Base-by-base conservation (phyloP, 2,329 filamentous ascomycete species). In the Calonectria naviculata region DNA sequence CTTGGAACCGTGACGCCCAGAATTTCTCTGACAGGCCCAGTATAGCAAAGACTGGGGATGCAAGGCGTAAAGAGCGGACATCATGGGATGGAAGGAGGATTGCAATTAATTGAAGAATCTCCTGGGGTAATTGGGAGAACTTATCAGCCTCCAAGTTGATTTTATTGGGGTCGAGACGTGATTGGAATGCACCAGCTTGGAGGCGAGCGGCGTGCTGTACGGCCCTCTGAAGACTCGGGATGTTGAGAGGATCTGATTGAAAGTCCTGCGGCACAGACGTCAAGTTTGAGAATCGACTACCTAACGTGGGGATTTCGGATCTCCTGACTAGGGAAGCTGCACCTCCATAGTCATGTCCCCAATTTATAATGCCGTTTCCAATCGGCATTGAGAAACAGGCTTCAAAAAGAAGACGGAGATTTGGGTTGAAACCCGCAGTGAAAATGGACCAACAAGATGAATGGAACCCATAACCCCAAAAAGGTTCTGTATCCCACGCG, bases 311-410 rank as follows among this genome's bases (percentile, higher is more conserved):
- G 4, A 60, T 66, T 56, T 1, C 1, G 4, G 9, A 3, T 56
- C 29, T 7, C 21, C 2, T 5, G 12, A 9, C n/a, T n/a, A 61
- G 15, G 7, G 15, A 19, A 28, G 58, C 64, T 1, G 54, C 71
- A 44, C 65, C 66, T 31, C 54, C 67, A 26, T 75, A 75, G n/a
- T 70, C 12, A n/a, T 75, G 72, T 3, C 74, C 70, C 70, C 72
- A 75, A 44, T 75, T 26, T 12, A 67, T 12, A 12, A 75, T 54
- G 15, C n/a, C n/a, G n/a, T n/a, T n/a, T n/a, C n/a, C n/a, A n/a
- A n/a, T n/a, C n/a, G n/a, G n/a, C n/a, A n/a, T n/a, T n/a, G n/a
- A n/a, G n/a, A n/a, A n/a, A n/a, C n/a, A n/a, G n/a, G n/a, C n/a
- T n/a, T n/a, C n/a, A n/a, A n/a, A n/a, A n/a, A n/a, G n/a, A n/a